A percentile compares a stretch with the other conserved stretches of the same genome.
phyloP scores from a whole-genome alignment of 768 basidiomycete genomes.

The Mycena olivaceomarginata region DNA sequence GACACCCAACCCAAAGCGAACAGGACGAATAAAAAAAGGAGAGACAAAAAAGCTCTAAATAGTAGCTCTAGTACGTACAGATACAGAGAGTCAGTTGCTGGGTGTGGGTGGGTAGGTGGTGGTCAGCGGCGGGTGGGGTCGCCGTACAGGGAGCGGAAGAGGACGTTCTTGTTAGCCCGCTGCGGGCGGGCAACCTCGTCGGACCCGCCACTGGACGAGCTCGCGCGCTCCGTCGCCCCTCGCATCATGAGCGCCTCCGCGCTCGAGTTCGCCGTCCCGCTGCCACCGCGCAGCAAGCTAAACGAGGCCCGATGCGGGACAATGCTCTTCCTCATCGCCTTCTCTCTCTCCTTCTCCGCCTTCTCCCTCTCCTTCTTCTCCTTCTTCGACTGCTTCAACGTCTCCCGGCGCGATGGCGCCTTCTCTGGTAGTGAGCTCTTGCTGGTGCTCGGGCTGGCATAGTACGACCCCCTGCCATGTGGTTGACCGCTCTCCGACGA shows the following conservation, averaged over 20 bases:
- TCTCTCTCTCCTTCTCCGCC: conserved; percentile 32
- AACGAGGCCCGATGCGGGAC: conserved; percentile 35
- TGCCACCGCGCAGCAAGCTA: conserved; percentile 29
- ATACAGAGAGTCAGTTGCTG: conserved; percentile 15
- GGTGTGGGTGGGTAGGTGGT: no score
- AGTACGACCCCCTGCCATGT: conserved; percentile 21
- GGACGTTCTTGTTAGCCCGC: conserved; percentile 11
- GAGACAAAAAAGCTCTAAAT: conserved; percentile 2
- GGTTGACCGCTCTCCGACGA: conserved; percentile 30
- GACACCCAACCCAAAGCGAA: neutral
- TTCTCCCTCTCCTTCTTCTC: conserved; percentile 40
- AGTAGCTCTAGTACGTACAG: conserved; percentile 20
- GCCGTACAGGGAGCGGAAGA: conserved; percentile 32
- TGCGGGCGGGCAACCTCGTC: conserved; percentile 26
- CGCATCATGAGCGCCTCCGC: conserved; percentile 37
- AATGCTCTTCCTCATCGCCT: conserved; percentile 41
- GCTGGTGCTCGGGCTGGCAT: conserved; percentile 31
- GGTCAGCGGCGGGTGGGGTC: conserved; percentile 24
- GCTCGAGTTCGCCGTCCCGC: conserved; percentile 39
- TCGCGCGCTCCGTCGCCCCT: conserved; percentile 8
- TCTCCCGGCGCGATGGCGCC: conserved; percentile 21
- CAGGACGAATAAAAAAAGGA: neutral
- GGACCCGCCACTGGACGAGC: conserved; percentile 40
- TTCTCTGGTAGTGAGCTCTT: conserved; percentile 39
- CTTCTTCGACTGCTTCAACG: conserved; percentile 25